phyloP scores from a whole-genome alignment of 2,329 filamentous ascomycete genomes.

The Fusarium poae region DNA sequence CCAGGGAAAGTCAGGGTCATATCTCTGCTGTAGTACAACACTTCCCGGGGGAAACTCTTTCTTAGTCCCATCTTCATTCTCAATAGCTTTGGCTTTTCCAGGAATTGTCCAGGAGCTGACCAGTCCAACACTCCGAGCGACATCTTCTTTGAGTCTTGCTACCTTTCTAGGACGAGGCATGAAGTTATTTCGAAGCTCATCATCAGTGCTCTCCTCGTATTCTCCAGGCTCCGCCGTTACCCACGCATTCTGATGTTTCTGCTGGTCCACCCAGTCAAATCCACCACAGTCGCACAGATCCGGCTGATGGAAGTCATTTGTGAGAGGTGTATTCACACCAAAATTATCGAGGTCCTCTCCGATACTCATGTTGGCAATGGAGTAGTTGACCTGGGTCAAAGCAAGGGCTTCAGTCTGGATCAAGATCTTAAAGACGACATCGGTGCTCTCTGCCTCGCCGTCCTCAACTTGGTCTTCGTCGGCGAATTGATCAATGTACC shows the following conservation, averaged over 20 bases:
- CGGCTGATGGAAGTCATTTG: slow-evolving; percentile 9
- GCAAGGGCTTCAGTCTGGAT: slow-evolving; percentile 1
- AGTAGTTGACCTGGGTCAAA: neutral
- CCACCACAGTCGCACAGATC: neutral
- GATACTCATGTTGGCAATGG: slow-evolving; percentile 1
- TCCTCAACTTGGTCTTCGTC: neutral
- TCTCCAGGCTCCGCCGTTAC: slow-evolving; percentile 2
- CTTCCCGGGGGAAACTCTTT: slow-evolving; percentile 2
- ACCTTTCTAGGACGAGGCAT: neutral
- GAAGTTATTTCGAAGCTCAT: neutral
- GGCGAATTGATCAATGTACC: slow-evolving; percentile 14
- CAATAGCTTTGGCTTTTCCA: neutral
- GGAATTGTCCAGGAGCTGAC: neutral
- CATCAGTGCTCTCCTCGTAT: slow-evolving; percentile 1
- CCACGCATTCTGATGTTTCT: neutral
- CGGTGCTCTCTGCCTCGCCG: neutral
- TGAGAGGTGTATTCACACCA: neutral
- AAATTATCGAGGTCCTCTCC: neutral
- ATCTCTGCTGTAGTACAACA: slow-evolving; percentile 10
- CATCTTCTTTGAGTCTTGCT: slow-evolving; percentile 1
- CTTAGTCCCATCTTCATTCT: neutral
- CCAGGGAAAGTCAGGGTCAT: slow-evolving; percentile 3
- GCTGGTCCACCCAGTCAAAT: neutral
- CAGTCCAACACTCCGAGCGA: neutral
- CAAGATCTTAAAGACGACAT: slow-evolving; percentile 12